phyloP scores from a whole-genome alignment of 139 green algal species.

The Coelastrella sp. region DNA sequence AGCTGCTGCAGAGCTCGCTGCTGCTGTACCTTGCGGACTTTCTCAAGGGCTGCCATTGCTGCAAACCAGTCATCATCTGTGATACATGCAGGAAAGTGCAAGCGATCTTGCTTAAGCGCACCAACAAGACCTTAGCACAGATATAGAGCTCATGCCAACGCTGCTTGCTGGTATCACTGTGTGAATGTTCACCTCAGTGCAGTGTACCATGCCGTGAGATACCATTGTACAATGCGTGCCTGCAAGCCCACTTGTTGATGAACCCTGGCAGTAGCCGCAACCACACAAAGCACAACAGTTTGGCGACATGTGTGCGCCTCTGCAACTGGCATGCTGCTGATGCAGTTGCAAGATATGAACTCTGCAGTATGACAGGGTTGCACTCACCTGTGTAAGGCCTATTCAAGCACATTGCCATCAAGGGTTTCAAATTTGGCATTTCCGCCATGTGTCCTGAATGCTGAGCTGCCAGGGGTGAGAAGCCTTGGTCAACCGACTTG shows the following conservation, averaged over 20 bases:
- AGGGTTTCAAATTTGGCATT: constrained; percentile 20
- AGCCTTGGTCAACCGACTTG: constrained; percentile 20
- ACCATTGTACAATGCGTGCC: too few relatives aligned
- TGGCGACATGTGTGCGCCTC: too few relatives aligned
- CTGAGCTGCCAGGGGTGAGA: neutral
- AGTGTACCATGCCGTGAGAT: too few relatives aligned
- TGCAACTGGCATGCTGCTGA: too few relatives aligned
- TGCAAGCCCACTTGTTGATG: too few relatives aligned
- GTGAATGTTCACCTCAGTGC: neutral
- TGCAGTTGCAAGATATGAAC: too few relatives aligned
- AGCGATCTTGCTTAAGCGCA: neutral
- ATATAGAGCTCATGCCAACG: neutral
- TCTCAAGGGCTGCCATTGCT: constrained; percentile 16
- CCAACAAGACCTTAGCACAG: neutral
- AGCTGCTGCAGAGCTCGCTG: constrained; percentile 20
- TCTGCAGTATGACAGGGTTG: neutral
- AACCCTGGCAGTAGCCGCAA: too few relatives aligned
- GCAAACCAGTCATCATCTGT: constrained; percentile 41
- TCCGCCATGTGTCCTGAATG: neutral
- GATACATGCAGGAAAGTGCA: neutral
- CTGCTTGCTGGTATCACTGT: neutral
- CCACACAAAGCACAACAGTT: too few relatives aligned
- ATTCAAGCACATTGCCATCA: constrained; percentile 7
- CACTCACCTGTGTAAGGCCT: constrained; percentile 34
- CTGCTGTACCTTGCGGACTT: constrained; percentile 10